A percentile compares a stretch with the other conserved stretches of the same genome.
Conservation (phyloP, 306 rosid genomes). For the Medicago ruthenica region DNA sequence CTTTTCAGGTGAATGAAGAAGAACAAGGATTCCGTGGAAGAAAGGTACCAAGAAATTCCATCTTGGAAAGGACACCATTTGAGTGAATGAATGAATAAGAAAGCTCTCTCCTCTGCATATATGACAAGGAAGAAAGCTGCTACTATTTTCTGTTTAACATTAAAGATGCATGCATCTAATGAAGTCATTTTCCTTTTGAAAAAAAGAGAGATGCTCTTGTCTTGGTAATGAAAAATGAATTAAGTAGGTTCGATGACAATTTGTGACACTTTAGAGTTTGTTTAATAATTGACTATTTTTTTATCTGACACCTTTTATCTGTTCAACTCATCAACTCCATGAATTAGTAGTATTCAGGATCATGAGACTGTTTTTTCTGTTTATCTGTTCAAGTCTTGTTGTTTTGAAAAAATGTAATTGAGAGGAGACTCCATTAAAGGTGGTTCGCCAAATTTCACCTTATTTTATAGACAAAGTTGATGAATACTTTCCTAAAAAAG, state of each 20-base stretch:
- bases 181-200: conserved; percentile 44
- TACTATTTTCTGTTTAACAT: conserved; percentile 37
- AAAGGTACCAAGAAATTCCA: conserved; percentile 55
- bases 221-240: conserved; percentile 60
- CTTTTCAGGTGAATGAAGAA: conserved; percentile 61
- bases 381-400: background rate
- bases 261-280: conserved; percentile 44
- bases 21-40: conserved; percentile 55
- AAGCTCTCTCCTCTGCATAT: background rate
- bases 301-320: conserved; percentile 26
- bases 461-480: no score
- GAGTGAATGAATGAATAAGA: conserved; percentile 44
- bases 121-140: conserved; percentile 41
- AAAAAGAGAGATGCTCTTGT: conserved; percentile 37
- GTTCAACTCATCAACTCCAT: background rate
- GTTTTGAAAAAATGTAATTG: no score
- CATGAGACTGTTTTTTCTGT: conserved; percentile 5
- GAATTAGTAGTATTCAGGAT: conserved; percentile 21
- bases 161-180: conserved; percentile 30
- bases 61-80: conserved; percentile 52
- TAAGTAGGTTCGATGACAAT: conserved; percentile 40
- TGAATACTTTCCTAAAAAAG: no score
- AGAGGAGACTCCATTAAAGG: no score
- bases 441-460: no score
- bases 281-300: conserved; percentile 37